Evolutionary conservation across 345 rosid species (phyloP), one percentile per base, ranked within the genome.

Genomic region (Anastatica hierochuntica): DNA sequence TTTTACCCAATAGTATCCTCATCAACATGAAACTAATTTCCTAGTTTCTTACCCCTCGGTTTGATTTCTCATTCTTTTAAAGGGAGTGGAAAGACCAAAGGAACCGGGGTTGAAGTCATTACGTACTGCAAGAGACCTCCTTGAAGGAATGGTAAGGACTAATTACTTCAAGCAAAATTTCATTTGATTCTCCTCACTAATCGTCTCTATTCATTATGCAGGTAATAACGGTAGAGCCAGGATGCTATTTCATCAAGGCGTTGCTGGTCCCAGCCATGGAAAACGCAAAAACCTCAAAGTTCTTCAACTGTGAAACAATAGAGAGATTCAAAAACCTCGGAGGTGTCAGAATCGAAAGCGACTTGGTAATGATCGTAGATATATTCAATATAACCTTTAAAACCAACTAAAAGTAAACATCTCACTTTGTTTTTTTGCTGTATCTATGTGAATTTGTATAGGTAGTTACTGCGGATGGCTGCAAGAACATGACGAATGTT

Each of bases 151-250:
- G 92, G 96, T 90, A 68, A 70, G 72, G 13, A 27, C n/a, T n/a
- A n/a, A n/a, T n/a, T n/a, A n/a, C n/a, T n/a, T n/a, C n/a, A n/a
- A n/a, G n/a, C n/a, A n/a, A n/a, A n/a, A n/a, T n/a, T n/a, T n/a
- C n/a, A n/a, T n/a, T n/a, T n/a, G n/a, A n/a, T n/a, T n/a, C n/a
- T n/a, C n/a, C n/a, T n/a, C n/a, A n/a, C n/a, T n/a, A 40, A 46
- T 14, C 10, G 9, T 48, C 56, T 48, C 14, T 42, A 1, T 21
- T 31, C 17, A 34, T 33, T 15, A 15, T 49, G 43, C 47, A 90
- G 97, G 97, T 90, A 29, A 86, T 86, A 43, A 86, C 97, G 7
- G 97, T 86, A 74, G 97, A 90, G 76, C 97, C 95, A 19, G 95
- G 94, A 47, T 90, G 97, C 74, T 90, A 86, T 64, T 86, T 90